Evolutionary conservation across 1,139 yeast species (phyloP).

Genomic region (Geotrichum citri-aurantii): DNA sequence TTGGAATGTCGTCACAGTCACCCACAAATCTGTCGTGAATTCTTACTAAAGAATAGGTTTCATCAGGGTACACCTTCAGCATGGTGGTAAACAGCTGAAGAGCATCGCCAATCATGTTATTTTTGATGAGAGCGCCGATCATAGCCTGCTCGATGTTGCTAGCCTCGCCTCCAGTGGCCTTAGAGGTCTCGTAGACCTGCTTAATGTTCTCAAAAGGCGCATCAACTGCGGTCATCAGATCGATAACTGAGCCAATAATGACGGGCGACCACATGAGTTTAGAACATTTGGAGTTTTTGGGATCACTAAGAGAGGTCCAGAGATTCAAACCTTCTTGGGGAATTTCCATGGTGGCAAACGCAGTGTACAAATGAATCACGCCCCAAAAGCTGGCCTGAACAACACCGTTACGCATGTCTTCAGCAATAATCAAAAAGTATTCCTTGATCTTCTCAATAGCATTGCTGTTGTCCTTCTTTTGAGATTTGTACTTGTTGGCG

Average conservation of each 20-base stretch:
- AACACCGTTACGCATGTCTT: slow-evolving; percentile 43
- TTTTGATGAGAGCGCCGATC: slow-evolving; percentile 54
- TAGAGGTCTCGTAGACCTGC: slow-evolving; percentile 42
- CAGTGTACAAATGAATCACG: slow-evolving; percentile 51
- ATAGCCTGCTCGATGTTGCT: slow-evolving; percentile 52
- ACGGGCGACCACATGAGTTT: slow-evolving; percentile 41
- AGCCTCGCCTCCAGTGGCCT: slow-evolving; percentile 33
- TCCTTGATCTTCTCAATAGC: slow-evolving; percentile 17
- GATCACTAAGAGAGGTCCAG: slow-evolving; percentile 36
- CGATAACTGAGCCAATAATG: slow-evolving; percentile 67
- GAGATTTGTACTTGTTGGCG: slow-evolving; percentile 18
- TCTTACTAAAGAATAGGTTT: slow-evolving; percentile 49
- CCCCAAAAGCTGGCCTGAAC: slow-evolving; percentile 47
- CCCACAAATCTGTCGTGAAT: slow-evolving; percentile 79
- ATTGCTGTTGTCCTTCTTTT: slow-evolving; percentile 15
- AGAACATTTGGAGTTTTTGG: slow-evolving; percentile 9
- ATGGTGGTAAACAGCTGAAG: slow-evolving; percentile 44
- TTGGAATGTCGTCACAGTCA: slow-evolving; percentile 63
- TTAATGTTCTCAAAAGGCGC: slow-evolving; percentile 54
- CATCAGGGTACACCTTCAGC: slow-evolving; percentile 32
- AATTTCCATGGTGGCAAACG: slow-evolving; percentile 50
- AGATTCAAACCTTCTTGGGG: slow-evolving; percentile 49
- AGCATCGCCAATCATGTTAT: slow-evolving; percentile 49
- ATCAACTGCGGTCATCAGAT: slow-evolving; percentile 59
- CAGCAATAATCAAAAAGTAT: slow-evolving; percentile 34